Conservation (phyloP, 2,329 filamentous ascomycete genomes). For the Pyricularia sp. region DNA sequence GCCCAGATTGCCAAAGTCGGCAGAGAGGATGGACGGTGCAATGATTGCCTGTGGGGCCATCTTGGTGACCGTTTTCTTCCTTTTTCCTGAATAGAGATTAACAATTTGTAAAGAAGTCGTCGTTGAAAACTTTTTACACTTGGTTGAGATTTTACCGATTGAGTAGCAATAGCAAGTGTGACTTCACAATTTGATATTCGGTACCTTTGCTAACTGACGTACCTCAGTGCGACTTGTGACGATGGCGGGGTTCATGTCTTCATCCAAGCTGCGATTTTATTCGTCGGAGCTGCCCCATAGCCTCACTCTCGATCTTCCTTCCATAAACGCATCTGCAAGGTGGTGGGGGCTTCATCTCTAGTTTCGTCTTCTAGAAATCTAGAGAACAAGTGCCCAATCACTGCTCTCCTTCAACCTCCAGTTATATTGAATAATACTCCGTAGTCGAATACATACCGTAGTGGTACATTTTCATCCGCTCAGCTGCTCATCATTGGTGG, state of each 20-base stretch:
- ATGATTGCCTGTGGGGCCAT: conserved; percentile 93
- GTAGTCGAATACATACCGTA: no score
- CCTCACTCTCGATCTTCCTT: background rate
- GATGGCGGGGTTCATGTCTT: background rate
- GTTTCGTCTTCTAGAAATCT: background rate
- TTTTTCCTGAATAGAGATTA: background rate
- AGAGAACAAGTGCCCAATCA: background rate
- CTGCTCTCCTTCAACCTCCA: background rate
- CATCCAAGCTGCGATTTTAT: background rate
- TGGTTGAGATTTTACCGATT: background rate
- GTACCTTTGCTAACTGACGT: background rate
- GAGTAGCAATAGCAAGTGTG: background rate
- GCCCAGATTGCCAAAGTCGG: conserved; percentile 84
- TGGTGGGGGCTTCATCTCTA: background rate
- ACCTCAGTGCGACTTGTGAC: background rate
- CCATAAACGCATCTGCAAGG: background rate
- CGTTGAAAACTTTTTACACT: background rate
- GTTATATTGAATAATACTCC: no score
- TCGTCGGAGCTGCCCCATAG: background rate
- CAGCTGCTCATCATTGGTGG: no score
- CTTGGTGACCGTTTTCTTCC: conserved; percentile 10
- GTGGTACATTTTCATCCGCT: no score
- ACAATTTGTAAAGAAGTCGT: background rate
- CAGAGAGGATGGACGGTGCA: conserved; percentile 93
- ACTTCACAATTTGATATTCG: background rate